Evolutionary conservation across 2,329 filamentous ascomycete species (phyloP).

Genomic region (Colletotrichum brevisporum): DNA sequence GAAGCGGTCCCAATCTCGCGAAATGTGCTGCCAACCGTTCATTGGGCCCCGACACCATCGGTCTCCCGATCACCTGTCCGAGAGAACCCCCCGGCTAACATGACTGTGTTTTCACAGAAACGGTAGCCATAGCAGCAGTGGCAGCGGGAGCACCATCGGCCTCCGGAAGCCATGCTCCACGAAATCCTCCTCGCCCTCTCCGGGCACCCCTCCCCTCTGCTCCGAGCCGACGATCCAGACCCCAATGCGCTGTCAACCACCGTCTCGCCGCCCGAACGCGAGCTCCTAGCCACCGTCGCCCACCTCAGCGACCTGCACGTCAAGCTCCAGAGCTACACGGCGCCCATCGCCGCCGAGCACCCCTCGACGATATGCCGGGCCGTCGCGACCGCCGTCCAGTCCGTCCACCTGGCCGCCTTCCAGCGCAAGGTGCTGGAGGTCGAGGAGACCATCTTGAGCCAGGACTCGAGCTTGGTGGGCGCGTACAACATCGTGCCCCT

Average conservation of each 20-base stretch:
- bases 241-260: constrained; percentile 60
- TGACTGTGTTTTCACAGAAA: neutral
- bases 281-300: constrained; percentile 83
- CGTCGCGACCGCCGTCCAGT: constrained; percentile 82
- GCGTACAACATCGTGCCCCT: constrained; percentile 95
- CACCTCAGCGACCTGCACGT: constrained; percentile 85
- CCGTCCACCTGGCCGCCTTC: constrained; percentile 83
- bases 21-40: constrained; percentile 24
- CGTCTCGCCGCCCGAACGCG: constrained; percentile 84
- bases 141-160: constrained; percentile 17
- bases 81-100: constrained; percentile 14
- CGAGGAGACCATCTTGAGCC: constrained; percentile 81
- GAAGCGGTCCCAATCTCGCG: constrained; percentile 43
- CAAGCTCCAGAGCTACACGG: constrained; percentile 76
- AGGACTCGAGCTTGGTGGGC: constrained; percentile 85
- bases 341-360: constrained; percentile 78
- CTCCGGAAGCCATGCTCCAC: constrained; percentile 81
- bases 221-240: constrained; percentile 68
- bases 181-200: constrained; percentile 97
- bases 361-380: constrained; percentile 88
- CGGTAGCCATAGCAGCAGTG: constrained; percentile 3
- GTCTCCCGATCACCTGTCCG: too few relatives aligned
- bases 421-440: constrained; percentile 88
- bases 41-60: constrained; percentile 39
- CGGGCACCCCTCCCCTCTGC: constrained; percentile 91